Evolutionary conservation across 163 green algal species (phyloP).

Genomic region (Chlorella variabilis): DNA sequence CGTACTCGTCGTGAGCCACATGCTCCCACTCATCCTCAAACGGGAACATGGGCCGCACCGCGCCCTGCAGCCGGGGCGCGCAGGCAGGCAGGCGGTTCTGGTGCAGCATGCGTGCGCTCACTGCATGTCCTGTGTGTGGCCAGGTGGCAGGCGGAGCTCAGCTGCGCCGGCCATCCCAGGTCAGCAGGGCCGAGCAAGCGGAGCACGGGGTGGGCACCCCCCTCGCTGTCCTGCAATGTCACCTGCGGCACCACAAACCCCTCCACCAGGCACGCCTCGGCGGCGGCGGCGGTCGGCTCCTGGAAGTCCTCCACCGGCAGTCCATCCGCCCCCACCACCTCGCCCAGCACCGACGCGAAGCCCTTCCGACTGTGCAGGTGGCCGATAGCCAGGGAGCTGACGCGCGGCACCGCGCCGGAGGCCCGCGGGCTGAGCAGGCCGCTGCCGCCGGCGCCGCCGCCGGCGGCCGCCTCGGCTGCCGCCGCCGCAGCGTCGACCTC

Average conservation of each 20-base stretch:
- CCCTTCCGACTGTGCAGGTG: slow-evolving; percentile 11
- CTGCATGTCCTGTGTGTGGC: too few species aligned
- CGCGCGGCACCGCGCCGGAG: not conserved
- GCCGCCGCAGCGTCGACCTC: not conserved
- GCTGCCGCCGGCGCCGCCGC: not conserved
- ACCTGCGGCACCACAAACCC: slow-evolving; percentile 75
- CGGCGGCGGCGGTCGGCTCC: not conserved
- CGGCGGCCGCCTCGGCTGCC: not conserved
- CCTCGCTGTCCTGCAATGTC: too few species aligned
- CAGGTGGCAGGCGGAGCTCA: too few species aligned
- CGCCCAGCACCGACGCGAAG: not conserved
- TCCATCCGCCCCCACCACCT: slow-evolving; percentile 14
- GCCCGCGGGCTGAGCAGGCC: slow-evolving; percentile 5
- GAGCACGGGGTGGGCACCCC: too few species aligned
- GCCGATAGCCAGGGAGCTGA: slow-evolving; percentile 10
- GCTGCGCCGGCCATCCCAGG: too few species aligned
- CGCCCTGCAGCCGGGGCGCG: slow-evolving; percentile 46
- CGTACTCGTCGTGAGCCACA: slow-evolving; percentile 78
- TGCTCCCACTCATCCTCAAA: slow-evolving; percentile 73
- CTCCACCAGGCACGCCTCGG: slow-evolving; percentile 64
- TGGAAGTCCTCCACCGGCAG: not conserved
- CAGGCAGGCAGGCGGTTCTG: not conserved
- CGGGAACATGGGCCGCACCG: slow-evolving; percentile 79
- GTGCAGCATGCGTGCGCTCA: too few species aligned
- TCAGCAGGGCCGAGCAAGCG: too few species aligned